Percentiles rank a stretch among this genome's conserved stretches.
These are phyloP conservation scores for Acer saccharum DNA, from an alignment of 345 rosid species.

Conservation along the genomic window DNA sequence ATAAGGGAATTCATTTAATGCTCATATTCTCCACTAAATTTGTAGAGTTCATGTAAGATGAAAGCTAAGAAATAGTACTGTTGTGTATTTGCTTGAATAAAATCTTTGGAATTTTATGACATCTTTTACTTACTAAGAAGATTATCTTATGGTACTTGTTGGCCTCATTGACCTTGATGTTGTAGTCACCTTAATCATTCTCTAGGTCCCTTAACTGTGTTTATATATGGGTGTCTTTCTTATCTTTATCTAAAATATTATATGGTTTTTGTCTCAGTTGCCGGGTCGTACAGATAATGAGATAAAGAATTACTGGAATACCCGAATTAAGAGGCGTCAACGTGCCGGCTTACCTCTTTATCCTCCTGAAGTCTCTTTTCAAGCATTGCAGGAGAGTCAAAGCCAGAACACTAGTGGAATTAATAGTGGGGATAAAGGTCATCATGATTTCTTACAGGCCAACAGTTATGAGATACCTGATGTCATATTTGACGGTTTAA, in stretches of 20 bases:
- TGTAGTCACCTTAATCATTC: neutral
- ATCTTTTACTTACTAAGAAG: neutral
- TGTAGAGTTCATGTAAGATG: neutral
- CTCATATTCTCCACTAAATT: neutral
- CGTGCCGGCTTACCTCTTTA: conserved; percentile 97
- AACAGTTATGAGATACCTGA: conserved; percentile 62
- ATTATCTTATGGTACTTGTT: neutral
- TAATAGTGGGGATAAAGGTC: conserved; percentile 48
- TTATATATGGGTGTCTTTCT: neutral
- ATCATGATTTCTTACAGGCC: conserved; percentile 56
- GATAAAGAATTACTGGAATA: conserved; percentile 99
- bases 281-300: conserved; percentile 99
- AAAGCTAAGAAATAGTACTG: neutral
- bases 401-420: conserved; percentile 36
- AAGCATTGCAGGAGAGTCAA: conserved; percentile 61
- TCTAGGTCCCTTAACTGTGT: neutral
- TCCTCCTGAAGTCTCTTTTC: conserved; percentile 75
- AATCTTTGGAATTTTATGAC: neutral
- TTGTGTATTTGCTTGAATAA: neutral
- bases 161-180: neutral
- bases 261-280: conserved; percentile 47
- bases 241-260: neutral
- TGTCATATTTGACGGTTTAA: conserved; percentile 67
- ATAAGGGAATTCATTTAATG: no score
- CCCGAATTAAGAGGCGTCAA: conserved; percentile 88